Evolutionary conservation across 768 basidiomycete genomes (phyloP).

Genomic region (Naganishia kalamii): DNA sequence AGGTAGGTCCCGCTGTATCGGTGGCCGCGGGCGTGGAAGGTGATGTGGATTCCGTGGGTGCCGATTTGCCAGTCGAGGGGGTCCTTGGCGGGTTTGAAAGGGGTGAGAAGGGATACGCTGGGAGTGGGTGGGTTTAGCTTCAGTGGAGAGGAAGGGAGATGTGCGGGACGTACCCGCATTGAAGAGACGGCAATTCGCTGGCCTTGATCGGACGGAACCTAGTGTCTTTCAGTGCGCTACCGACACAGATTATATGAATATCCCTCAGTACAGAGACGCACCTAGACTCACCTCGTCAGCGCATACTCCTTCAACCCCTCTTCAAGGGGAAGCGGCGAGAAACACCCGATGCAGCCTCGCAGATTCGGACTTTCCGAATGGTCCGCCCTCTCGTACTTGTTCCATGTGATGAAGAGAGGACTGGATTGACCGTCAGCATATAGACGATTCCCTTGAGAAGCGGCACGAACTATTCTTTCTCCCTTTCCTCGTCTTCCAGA

Average conservation of each 20-base stretch:
- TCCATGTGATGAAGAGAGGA: constrained; percentile 97
- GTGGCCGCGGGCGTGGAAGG: constrained; percentile 55
- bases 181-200: constrained; percentile 68
- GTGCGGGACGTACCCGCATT: constrained; percentile 52
- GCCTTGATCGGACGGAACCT: constrained; percentile 73
- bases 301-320: constrained; percentile 85
- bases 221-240: constrained; percentile 54
- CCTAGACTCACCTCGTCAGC: constrained; percentile 55
- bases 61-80: constrained; percentile 94
- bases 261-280: background rate
- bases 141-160: background rate
- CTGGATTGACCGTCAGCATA: constrained; percentile 51
- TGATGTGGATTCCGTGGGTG: constrained; percentile 82
- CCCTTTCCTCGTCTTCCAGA: constrained; percentile 58
- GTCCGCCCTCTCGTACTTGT: constrained; percentile 50
- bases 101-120: constrained; percentile 85
- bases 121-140: background rate
- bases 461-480: constrained; percentile 43
- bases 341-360: constrained; percentile 92
- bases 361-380: constrained; percentile 51
- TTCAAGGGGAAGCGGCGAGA: constrained; percentile 65
- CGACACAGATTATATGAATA: constrained; percentile 49
- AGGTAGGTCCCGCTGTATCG: constrained; percentile 76
- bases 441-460: background rate
- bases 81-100: constrained; percentile 75